Evolutionary conservation across 2,329 filamentous ascomycete genomes (phyloP), one percentile per base, ranked within the genome.

Genomic region (Fusarium armeniacum): DNA sequence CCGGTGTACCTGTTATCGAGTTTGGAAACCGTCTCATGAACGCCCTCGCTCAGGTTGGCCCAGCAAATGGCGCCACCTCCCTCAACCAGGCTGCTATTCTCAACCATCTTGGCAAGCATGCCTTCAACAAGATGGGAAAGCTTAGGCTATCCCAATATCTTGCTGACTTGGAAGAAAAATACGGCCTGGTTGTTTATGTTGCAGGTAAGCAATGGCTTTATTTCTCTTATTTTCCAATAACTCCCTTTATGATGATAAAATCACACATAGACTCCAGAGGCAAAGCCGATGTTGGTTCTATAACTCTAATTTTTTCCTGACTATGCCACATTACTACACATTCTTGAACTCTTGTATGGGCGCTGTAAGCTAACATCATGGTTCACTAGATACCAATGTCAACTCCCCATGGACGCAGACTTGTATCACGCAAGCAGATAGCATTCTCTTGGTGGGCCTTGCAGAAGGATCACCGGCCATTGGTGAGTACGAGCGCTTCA

Each of bases 401-500:
- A 98, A 97, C 74, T 93, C 97, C 3, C 94, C 95, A 1, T 99
- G 96, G 96, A 99, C 97, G 1, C 94, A 98, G 76, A 98, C 96
- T 0, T 99, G 97, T 78, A 98, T 99, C 70, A 91, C 92, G 18
- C 96, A 99, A 80, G 96, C 96, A 3, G 96, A 99, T 80, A 98
- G 94, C 72, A 98, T 99, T 69, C 85, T 99, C 10, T 85, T 99
- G 11, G 93, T 99, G 30, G 96, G 94, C 1, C 82, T 98, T 16
- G 96, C 94, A 1, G 96, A 98, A 77, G 91, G 91, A 1, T 97
- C 94, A 5, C 91, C 96, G 0, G 90, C 88, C 45, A 96, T 98
- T 70, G 96, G 96, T 43, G 97, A 99, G 78, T 99, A 98, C 73
- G 96, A 99, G 78, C 89, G 96, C 4, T 98, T 99, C 78, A 88